Conservation (phyloP, 106 monocot species). For the Chionographis japonica region DNA sequence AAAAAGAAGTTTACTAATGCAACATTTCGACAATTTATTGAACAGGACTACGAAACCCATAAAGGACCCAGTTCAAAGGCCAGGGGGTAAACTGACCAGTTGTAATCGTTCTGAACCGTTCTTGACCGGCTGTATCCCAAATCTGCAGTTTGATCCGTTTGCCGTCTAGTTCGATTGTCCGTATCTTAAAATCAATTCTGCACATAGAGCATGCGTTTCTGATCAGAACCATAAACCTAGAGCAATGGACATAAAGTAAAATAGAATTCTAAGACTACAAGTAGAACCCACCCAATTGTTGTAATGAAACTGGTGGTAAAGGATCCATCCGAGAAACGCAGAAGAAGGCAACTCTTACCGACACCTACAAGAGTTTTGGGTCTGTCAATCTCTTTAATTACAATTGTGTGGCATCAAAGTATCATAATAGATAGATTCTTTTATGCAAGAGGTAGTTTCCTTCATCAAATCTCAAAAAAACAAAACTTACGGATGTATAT, state of each 20-base stretch:
- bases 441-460: too few species aligned
- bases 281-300: conserved; percentile 32
- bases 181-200: conserved; percentile 56
- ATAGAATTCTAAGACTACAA: too few species aligned
- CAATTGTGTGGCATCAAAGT: too few species aligned
- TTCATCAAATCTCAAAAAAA: too few species aligned
- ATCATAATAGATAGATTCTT: too few species aligned
- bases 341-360: conserved; percentile 48
- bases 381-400: too few species aligned
- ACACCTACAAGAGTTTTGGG: conserved; percentile 21
- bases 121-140: conserved; percentile 56
- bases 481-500: too few species aligned
- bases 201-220: background rate
- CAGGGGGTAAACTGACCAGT: conserved; percentile 20
- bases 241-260: background rate
- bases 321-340: conserved; percentile 54
- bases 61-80: background rate
- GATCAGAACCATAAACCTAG: too few species aligned
- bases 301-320: conserved; percentile 57
- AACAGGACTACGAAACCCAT: background rate
- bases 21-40: background rate
- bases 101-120: conserved; percentile 45
- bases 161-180: conserved; percentile 54
- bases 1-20: too few species aligned
- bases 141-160: conserved; percentile 54